A percentile compares a stretch with the other conserved stretches of the same genome.
Conservation (phyloP, 2,329 filamentous ascomycete species). For the Ophiostoma perfectum region DNA sequence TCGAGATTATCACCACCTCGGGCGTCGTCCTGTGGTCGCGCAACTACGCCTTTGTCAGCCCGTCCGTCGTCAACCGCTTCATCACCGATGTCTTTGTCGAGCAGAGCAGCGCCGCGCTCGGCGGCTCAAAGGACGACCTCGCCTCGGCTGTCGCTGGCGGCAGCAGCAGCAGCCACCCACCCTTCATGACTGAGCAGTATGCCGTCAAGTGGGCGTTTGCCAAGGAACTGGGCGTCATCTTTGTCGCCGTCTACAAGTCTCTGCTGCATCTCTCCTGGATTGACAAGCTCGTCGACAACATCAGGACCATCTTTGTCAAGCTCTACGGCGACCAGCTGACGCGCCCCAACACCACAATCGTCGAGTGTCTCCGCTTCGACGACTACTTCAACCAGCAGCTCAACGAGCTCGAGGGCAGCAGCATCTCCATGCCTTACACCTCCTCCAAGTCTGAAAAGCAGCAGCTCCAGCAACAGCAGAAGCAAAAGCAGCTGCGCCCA, state of each 20-base stretch:
- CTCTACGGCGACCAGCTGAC: slow-evolving; percentile 85
- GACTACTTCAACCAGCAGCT: slow-evolving; percentile 93
- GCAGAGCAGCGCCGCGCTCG: slow-evolving; percentile 64
- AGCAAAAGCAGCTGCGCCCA: slow-evolving; percentile 37
- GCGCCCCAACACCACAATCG: slow-evolving; percentile 68
- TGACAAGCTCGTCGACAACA: slow-evolving; percentile 91
- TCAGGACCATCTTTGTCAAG: slow-evolving; percentile 84
- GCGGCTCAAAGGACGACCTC: slow-evolving; percentile 53
- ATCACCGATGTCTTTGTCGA: slow-evolving; percentile 98
- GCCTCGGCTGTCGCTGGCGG: slow-evolving; percentile 54
- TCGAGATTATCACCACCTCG: slow-evolving; percentile 92
- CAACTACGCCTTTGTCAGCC: slow-evolving; percentile 72
- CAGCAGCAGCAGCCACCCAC: slow-evolving; percentile 38
- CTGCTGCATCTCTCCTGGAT: slow-evolving; percentile 94
- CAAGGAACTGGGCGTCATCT: slow-evolving; percentile 91
- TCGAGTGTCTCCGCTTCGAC: slow-evolving; percentile 77
- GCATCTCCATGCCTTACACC: slow-evolving; percentile 23
- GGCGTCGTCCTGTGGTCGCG: slow-evolving; percentile 96
- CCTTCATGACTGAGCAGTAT: slow-evolving; percentile 87
- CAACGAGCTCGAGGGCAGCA: slow-evolving; percentile 65
- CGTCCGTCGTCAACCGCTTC: slow-evolving; percentile 84
- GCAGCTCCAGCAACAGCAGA: background rate
- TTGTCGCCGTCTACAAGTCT: slow-evolving; percentile 96
- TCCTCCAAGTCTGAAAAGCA: background rate
- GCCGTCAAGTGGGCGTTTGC: slow-evolving; percentile 89